Evolutionary conservation across 805 yeast species (phyloP).

Genomic region (Scheffersomyces coipomensis): DNA sequence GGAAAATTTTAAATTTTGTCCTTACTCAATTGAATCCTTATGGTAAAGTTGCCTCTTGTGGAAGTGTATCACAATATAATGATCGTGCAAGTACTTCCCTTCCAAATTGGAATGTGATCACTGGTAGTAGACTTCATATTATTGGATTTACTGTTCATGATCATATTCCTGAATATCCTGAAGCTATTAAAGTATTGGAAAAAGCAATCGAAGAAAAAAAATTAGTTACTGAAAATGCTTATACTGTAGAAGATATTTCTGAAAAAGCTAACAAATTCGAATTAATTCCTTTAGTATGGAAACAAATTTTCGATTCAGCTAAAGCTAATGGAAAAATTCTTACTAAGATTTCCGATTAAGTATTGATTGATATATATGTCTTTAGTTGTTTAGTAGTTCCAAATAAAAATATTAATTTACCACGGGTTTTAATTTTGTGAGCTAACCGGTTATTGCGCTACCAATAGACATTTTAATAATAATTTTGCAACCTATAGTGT

Average conservation of each 20-base stretch:
- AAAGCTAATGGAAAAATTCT: slow-evolving; percentile 52
- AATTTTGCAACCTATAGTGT: too few relatives aligned
- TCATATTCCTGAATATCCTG: slow-evolving; percentile 7
- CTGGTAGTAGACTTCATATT: slow-evolving; percentile 14
- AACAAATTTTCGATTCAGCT: slow-evolving; percentile 40
- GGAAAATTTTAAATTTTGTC: slow-evolving; percentile 17
- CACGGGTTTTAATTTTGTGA: too few relatives aligned
- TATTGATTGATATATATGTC: too few relatives aligned
- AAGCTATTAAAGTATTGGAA: slow-evolving; percentile 11
- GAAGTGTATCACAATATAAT: slow-evolving; percentile 49
- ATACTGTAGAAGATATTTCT: slow-evolving; percentile 22
- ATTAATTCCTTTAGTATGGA: slow-evolving; percentile 48
- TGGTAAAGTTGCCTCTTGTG: slow-evolving; percentile 48
- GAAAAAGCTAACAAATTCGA: slow-evolving; percentile 31
- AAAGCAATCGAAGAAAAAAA: slow-evolving; percentile 17
- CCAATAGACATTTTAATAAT: too few relatives aligned
- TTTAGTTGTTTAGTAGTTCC: too few relatives aligned
- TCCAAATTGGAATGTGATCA: slow-evolving; percentile 20
- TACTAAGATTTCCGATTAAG: slow-evolving; percentile 35
- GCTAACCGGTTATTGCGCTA: too few relatives aligned
- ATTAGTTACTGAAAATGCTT: slow-evolving; percentile 11
- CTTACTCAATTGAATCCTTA: slow-evolving; percentile 20
- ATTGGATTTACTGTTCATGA: slow-evolving; percentile 22
- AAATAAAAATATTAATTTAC: too few relatives aligned
- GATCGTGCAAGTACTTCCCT: slow-evolving; percentile 16